Base-by-base conservation (phyloP, 2,329 filamentous ascomycete genomes). In the Colletotrichum sp. region DNA sequence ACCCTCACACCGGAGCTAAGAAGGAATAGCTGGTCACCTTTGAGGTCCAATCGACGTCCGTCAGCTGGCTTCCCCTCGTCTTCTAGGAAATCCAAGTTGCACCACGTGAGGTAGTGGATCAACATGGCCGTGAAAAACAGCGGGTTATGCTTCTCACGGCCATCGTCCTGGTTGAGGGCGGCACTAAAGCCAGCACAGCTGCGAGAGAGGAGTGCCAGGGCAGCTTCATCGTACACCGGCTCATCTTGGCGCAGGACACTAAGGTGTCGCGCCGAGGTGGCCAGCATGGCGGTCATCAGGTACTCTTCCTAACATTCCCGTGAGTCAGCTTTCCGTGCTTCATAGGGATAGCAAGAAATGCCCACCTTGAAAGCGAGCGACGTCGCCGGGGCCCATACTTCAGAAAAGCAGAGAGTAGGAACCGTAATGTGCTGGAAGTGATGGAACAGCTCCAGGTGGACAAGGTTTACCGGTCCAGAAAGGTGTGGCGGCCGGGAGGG, bases 391-490 rank as follows among this genome's bases (percentile, higher is more conserved):
- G 78, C 76, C 82, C 82, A 84, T 13, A 82, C 73, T 18, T 79
- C 76, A 21, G 73, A 39, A 68, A 83, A 83, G 55, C 80, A 72
- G 21, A 83, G 78, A 12, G 80, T 83, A 15, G 76, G 72, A 6
- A 78, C 65, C 18, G 80, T 82, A 21, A 72, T 49, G 15, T 78
- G 77, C 28, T 81, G 78, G 63, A 82, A 83, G 75, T 83, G 81
- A 73, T 82, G 77, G 72, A 84, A 80, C 32, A 84, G 78, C 65
- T 83, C 81, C 72, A 84, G 77, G 63, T 84, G 82, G 18, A 83
- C 67, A 6, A 83, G 72, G 62, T 82, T 83, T 63, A 83, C 78
- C 10, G 65, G 57, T 1, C 71, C 70, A 13, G 34, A 30, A 15
- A 59, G 16, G 44, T 76, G 34, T 4, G 49, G 8, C 16, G 63